Evolutionary conservation across 2,329 filamentous ascomycete species (phyloP).

Genomic region (Aspergillus proliferans): DNA sequence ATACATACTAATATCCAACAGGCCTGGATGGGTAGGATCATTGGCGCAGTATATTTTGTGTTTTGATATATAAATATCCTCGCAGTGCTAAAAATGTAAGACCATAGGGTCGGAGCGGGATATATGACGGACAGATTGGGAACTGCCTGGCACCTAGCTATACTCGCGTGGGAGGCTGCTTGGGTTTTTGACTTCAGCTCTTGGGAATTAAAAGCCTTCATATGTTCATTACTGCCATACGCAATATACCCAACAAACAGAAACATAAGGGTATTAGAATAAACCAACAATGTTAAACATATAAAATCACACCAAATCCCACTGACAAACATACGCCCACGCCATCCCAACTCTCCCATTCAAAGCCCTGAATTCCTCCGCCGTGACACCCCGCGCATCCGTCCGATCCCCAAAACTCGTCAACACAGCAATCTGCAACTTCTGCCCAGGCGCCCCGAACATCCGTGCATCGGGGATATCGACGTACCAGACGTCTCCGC

Average conservation of each 20-base stretch:
- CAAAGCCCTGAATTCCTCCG: constrained; percentile 43
- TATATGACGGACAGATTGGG: no score
- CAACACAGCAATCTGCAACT: constrained; percentile 59
- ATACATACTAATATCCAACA: no score
- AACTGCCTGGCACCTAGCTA: no score
- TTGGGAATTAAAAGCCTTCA: not conserved
- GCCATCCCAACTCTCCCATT: constrained; percentile 43
- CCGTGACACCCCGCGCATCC: constrained; percentile 49
- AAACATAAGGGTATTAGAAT: not conserved
- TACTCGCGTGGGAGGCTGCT: not conserved
- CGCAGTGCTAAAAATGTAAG: no score
- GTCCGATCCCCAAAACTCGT: constrained; percentile 45
- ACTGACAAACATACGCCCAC: constrained; percentile 49
- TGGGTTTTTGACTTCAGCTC: no score
- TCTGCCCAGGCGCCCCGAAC: constrained; percentile 64
- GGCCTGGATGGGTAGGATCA: no score
- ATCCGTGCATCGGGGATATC: constrained; percentile 60
- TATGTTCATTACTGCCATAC: not conserved
- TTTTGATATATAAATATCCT: no score
- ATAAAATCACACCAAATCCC: constrained; percentile 43
- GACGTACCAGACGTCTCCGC: constrained; percentile 73
- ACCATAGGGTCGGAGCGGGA: no score
- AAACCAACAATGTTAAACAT: not conserved
- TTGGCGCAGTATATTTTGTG: no score
- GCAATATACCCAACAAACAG: not conserved